Evolutionary conservation across 2,329 filamentous ascomycete species (phyloP).

Genomic region (Botrytis byssoidea): DNA sequence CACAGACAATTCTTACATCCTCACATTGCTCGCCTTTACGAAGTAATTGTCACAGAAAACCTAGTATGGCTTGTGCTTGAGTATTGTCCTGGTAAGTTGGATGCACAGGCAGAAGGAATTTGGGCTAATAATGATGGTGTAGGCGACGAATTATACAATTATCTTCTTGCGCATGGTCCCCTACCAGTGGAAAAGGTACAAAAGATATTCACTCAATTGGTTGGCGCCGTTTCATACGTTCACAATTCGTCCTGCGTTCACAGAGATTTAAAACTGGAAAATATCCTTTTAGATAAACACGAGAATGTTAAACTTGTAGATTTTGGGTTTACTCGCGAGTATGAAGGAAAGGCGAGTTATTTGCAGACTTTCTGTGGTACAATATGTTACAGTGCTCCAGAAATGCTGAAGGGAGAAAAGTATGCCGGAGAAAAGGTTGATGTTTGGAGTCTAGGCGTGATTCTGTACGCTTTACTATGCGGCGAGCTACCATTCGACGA

Average conservation of each 20-base stretch:
- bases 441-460: constrained; percentile 88
- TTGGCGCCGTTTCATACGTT: constrained; percentile 92
- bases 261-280: constrained; percentile 93
- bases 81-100: constrained; percentile 77
- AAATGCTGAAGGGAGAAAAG: constrained; percentile 98
- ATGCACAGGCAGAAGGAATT: constrained; percentile 4
- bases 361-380: constrained; percentile 97
- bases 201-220: constrained; percentile 92
- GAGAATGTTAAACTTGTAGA: constrained; percentile 98
- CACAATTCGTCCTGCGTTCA: constrained; percentile 95
- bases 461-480: constrained; percentile 77
- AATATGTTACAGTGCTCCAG: constrained; percentile 94
- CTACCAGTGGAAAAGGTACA: constrained; percentile 84
- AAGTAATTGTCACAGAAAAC: constrained; percentile 94
- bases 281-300: constrained; percentile 92
- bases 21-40: constrained; percentile 93
- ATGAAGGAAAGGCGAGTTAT: constrained; percentile 91
- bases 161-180: constrained; percentile 82
- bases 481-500: constrained; percentile 94
- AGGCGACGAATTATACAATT: constrained; percentile 97
- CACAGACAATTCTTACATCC: constrained; percentile 97
- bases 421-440: constrained; percentile 98
- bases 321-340: constrained; percentile 97
- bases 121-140: constrained; percentile 35
- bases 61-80: constrained; percentile 96